These are phyloP conservation scores for Mycena kentingensis DNA, from an alignment of 768 basidiomycete genomes.

Conservation along the genomic window DNA sequence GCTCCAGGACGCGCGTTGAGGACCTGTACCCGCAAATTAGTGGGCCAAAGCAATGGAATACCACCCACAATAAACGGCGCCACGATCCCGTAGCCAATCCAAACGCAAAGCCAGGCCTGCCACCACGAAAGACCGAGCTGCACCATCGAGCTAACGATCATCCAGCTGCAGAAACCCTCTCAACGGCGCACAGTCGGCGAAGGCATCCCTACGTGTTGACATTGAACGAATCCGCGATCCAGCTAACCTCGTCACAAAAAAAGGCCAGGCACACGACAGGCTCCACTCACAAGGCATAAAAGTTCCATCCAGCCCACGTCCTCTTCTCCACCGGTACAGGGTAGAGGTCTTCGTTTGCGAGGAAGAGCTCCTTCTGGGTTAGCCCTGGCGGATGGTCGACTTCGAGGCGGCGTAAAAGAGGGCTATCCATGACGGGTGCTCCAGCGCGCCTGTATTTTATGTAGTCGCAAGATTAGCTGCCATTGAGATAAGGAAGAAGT, in stretches of 20 bases:
- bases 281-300: slow-evolving; percentile 59
- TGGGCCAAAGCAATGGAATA: too few species aligned
- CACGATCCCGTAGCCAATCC: slow-evolving; percentile 60
- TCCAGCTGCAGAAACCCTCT: slow-evolving; percentile 52
- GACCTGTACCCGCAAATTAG: too few species aligned
- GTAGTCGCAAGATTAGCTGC: too few species aligned
- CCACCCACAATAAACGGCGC: slow-evolving; percentile 77
- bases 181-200: slow-evolving; percentile 1
- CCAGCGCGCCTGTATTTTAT: background rate
- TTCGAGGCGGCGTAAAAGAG: slow-evolving; percentile 46
- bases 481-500: slow-evolving; percentile 2
- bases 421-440: slow-evolving; percentile 31
- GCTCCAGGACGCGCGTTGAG: slow-evolving; percentile 80
- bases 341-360: slow-evolving; percentile 71
- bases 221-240: slow-evolving; percentile 82
- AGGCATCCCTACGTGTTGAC: slow-evolving; percentile 61
- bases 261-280: slow-evolving; percentile 1
- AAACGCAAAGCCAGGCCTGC: slow-evolving; percentile 84
- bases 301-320: slow-evolving; percentile 68
- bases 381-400: slow-evolving; percentile 55
- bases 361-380: slow-evolving; percentile 56
- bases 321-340: slow-evolving; percentile 67
- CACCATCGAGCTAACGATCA: slow-evolving; percentile 77
- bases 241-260: slow-evolving; percentile 43
- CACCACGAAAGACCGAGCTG: slow-evolving; percentile 77